A percentile compares a stretch with the other conserved stretches of the same genome.
phyloP scores from a whole-genome alignment of 2,329 filamentous ascomycete species.

The Tolypocladium album region DNA sequence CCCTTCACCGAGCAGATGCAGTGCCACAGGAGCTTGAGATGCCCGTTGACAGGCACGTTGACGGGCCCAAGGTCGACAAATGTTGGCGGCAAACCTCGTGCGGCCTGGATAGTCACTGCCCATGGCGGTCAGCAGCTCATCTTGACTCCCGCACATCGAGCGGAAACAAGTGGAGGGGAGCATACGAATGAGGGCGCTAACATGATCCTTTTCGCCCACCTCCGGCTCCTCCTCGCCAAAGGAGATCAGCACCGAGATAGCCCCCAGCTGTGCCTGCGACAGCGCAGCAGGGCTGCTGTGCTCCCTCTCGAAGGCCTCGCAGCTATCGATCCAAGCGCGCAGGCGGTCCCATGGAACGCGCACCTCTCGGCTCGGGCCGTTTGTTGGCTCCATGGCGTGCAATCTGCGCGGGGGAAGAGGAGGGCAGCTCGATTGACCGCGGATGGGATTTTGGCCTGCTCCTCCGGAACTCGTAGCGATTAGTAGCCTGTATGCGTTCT shows the following conservation, averaged over 20 bases:
- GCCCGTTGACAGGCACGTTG: conserved; percentile 11
- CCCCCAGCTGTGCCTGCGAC: conserved; percentile 24
- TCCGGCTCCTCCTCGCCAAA: conserved; percentile 16
- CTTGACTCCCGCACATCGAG: neutral
- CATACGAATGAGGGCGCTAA: conserved; percentile 18
- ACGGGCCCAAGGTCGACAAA: conserved; percentile 8
- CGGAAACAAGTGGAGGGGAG: neutral
- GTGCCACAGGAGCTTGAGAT: conserved; percentile 12
- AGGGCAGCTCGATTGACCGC: neutral
- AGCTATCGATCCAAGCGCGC: conserved; percentile 27
- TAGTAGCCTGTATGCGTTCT: neutral
- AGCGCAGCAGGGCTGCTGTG: conserved; percentile 23
- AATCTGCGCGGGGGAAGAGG: neutral
- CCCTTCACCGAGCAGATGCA: conserved; percentile 13
- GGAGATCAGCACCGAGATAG: conserved; percentile 28
- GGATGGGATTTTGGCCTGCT: neutral
- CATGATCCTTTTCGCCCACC: conserved; percentile 14
- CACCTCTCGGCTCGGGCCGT: neutral
- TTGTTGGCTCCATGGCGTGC: neutral
- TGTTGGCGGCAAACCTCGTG: neutral
- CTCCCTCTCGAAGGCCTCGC: conserved; percentile 23
- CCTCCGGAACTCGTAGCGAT: neutral
- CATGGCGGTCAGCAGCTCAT: neutral
- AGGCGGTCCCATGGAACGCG: conserved; percentile 22
- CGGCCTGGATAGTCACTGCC: conserved; percentile 9